Base-by-base conservation (phyloP, 768 basidiomycete species). In the Leucocoprinus leucothites region DNA sequence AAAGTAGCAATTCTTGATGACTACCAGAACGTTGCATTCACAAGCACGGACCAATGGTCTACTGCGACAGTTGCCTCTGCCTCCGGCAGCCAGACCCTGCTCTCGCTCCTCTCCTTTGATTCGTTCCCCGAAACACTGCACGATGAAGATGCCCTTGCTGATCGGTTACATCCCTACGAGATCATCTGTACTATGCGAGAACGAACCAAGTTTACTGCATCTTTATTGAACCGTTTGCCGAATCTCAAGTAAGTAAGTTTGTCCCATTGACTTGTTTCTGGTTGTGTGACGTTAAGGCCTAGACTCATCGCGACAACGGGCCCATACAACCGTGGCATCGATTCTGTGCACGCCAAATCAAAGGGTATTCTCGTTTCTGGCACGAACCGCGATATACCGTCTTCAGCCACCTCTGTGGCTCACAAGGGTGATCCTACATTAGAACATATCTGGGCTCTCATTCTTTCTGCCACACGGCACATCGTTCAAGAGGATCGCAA, bases 151-250 rank as follows among this genome's bases (percentile, higher is more conserved):
- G 64, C 65, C 11, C 72, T 86, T 2, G 77, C 75, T 8, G 61
- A 74, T 38, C 72, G 82, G 50, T 71, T 87, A 40, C 60, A 73
- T 45, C 71, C 75, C 1, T 86, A 81, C 64, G 65, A 79, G 4
- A 76, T 89, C 41, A 72, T 87, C 19, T 82, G 81, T 63, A 75
- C 84, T 3, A 87, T 87, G 85, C 72, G 86, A 48, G 86, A 87
- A 60, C 71, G 86, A 26, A 87, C 86, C 0, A 80, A 78, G 53
- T 80, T 89, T 62, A 64, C 73, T 6, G 64, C 70, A 5, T 68
- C 74, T 0, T 58, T 85, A 9, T 63, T 89, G 42, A 77, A 77
- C 51, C 71, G 73, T 42, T 70, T 89, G 31, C 85, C 85, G 6
- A 82, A 82, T 46, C 73, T 89, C 42, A 76, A 73, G 70, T 75